These are phyloP conservation scores for Ganoderma resinaceum DNA, from an alignment of 1,284 basidiomycete species.

Conservation along the genomic window DNA sequence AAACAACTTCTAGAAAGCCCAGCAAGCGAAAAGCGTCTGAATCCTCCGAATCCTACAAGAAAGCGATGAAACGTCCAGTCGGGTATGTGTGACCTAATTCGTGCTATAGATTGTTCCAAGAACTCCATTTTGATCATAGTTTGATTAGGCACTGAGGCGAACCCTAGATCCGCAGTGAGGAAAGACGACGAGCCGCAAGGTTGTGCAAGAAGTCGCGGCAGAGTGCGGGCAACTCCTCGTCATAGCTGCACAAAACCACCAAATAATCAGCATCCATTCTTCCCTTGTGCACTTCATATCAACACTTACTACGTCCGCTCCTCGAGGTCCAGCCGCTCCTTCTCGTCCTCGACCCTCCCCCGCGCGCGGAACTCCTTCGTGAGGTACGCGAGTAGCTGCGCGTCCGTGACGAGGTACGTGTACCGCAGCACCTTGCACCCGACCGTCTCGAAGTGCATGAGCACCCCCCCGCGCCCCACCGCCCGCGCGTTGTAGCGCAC, in stretches of 20 bases:
- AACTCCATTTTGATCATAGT: background rate
- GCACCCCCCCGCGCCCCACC: slow-evolving; percentile 13
- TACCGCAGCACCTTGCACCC: slow-evolving; percentile 27
- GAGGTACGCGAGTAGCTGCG: slow-evolving; percentile 18
- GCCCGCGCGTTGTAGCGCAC: slow-evolving; percentile 16
- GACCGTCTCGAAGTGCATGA: slow-evolving; percentile 28
- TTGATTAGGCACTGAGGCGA: background rate
- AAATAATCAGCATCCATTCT: background rate
- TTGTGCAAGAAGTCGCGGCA: slow-evolving; percentile 28
- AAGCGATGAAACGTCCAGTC: background rate
- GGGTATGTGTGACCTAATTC: no score
- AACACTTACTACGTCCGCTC: slow-evolving; percentile 28
- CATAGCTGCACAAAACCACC: slow-evolving; percentile 13
- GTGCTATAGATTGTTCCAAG: no score
- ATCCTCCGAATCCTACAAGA: background rate
- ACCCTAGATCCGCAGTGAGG: slow-evolving; percentile 12
- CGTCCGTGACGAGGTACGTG: slow-evolving; percentile 28
- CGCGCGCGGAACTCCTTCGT: slow-evolving; percentile 15
- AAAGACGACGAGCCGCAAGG: slow-evolving; percentile 20
- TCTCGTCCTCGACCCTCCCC: slow-evolving; percentile 22
- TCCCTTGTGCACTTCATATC: background rate
- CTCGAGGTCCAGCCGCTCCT: slow-evolving; percentile 22
- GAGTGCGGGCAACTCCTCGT: slow-evolving; percentile 22
- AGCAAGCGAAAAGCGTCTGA: background rate
- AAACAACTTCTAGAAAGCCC: background rate